phyloP scores from a whole-genome alignment of 768 basidiomycete genomes.

The Suillus subalutaceus region DNA sequence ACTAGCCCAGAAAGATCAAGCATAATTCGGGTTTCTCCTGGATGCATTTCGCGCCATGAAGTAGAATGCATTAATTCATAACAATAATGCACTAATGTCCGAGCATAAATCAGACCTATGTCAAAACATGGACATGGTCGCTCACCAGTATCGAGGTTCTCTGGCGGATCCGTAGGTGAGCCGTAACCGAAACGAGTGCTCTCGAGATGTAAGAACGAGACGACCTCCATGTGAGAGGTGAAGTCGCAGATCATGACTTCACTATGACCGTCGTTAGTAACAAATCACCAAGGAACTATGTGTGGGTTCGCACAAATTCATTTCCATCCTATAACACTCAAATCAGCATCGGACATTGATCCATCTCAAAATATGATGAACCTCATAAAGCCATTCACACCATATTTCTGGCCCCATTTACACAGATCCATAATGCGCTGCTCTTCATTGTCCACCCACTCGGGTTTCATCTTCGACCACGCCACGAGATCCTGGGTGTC shows the following conservation, averaged over 20 bases:
- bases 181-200: neutral
- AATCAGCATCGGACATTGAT: neutral
- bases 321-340: constrained; percentile 43
- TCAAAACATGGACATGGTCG: neutral
- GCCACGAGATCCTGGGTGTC: constrained; percentile 25
- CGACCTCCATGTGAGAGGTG: constrained; percentile 38
- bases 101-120: neutral
- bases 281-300: neutral
- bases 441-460: constrained; percentile 22
- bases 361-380: neutral
- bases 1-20: constrained; percentile 23
- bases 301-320: constrained; percentile 44
- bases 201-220: constrained; percentile 41
- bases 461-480: constrained; percentile 30
- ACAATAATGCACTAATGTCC: neutral
- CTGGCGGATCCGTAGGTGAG: neutral
- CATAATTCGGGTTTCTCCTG: constrained; percentile 28
- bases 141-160: neutral
- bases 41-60: constrained; percentile 26
- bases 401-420: constrained; percentile 34
- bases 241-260: constrained; percentile 55
- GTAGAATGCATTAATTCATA: constrained; percentile 21
- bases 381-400: constrained; percentile 39
- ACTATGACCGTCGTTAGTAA: constrained; percentile 24
- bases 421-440: constrained; percentile 34